Base-by-base conservation (phyloP, 78 protist species). In the Chrysochromulina tobinii region DNA sequence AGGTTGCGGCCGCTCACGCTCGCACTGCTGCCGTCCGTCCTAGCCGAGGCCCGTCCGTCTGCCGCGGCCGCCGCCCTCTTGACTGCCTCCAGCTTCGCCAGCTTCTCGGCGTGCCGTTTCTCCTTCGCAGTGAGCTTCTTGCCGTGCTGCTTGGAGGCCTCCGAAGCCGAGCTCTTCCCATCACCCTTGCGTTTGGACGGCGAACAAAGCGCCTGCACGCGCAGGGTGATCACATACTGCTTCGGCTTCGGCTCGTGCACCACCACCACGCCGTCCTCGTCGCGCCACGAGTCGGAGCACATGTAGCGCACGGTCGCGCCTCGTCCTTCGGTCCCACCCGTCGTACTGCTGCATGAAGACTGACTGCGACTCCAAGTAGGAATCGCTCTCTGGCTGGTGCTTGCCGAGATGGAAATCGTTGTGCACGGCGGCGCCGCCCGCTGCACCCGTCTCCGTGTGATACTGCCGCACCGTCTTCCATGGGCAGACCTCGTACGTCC, bases 401-500 rank as follows among this genome's bases (percentile, higher is more conserved):
- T 0, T 3, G n/a, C 85, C 85, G 85, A 77, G 61, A 0, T 3
- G 1, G 61, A 17, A 17, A 25, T 77, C 61, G 38, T 17, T 50
- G 27, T 4, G 2, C 48, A 53, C 85, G n/a, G 15, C 9, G 20
- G 61, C 38, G 85, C 2, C 27, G 58, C 38, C 61, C 61, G 61
- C 8, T 58, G 2, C 21, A 2, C n/a, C 61, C 61, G 7, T 53
- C 61, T 53, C 61, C 20, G 85, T 4, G 85, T 77, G 85, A 27
- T 53, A 77, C 59, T 77, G 85, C 38, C 61, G 57, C 21, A 77
- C 59, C 48, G 20, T 0, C 38, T 53, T 50, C 23, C 57, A 17
- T 11, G 85, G 85, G 27, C 85, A 77, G 61, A 77, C 61, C 59
- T 77, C 85, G 85, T 77, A 77, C 48, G 85, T 77, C 85, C 85